Evolutionary conservation across 1,284 basidiomycete genomes (phyloP).

Genomic region (Irpex rosettiformis): DNA sequence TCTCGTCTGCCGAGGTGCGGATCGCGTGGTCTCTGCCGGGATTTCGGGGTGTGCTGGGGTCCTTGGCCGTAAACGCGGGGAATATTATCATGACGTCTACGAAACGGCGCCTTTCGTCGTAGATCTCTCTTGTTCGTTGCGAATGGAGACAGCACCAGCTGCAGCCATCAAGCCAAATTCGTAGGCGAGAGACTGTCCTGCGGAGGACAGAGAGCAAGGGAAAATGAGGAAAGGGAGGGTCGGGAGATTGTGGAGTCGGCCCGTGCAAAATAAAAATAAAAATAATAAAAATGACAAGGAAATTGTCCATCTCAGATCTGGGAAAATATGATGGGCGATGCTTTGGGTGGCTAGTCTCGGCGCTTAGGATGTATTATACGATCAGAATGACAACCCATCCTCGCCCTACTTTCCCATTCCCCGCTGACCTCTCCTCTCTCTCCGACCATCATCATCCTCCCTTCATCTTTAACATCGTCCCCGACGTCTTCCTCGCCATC

Average conservation of each 20-base stretch:
- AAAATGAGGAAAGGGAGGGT: not conserved
- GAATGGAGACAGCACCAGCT: too few relatives aligned
- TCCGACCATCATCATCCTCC: constrained; percentile 5
- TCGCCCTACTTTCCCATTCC: constrained; percentile 17
- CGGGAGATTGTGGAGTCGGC: constrained; percentile 4
- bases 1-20: not conserved
- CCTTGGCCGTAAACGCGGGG: not conserved
- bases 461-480: too few relatives aligned
- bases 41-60: not conserved
- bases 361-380: constrained; percentile 13
- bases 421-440: constrained; percentile 13
- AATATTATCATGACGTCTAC: not conserved
- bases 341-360: not conserved
- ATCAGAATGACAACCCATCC: constrained; percentile 14
- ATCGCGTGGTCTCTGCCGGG: not conserved
- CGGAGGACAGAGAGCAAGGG: not conserved
- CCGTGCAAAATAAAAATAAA: constrained; percentile 2
- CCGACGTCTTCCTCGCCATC: not conserved
- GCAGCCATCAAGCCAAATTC: not conserved
- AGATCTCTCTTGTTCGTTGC: too few relatives aligned
- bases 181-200: too few relatives aligned
- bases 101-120: too few relatives aligned
- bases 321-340: not conserved
- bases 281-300: not conserved
- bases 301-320: not conserved